Conservation (phyloP, 2,329 filamentous ascomycete genomes). For the Aschersonia sp. region DNA sequence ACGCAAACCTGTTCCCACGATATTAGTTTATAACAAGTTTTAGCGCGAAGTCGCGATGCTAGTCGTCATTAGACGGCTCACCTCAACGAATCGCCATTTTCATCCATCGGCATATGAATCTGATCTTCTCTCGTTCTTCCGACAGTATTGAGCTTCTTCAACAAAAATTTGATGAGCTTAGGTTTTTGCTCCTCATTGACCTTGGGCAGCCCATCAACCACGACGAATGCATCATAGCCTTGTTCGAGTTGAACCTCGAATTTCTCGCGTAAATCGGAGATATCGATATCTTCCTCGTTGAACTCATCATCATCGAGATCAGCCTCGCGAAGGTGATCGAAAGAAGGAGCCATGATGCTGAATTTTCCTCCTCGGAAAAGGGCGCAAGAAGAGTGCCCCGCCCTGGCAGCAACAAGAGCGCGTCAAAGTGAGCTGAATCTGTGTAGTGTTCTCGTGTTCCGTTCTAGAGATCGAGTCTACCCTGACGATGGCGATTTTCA, state of each 20-base stretch:
- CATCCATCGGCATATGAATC: constrained; percentile 86
- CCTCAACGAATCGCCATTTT: constrained; percentile 76
- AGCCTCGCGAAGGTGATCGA: constrained; percentile 82
- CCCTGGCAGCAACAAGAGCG: no score
- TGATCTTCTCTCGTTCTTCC: constrained; percentile 76
- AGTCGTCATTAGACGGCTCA: constrained; percentile 24
- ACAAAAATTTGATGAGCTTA: constrained; percentile 90
- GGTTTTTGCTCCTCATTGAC: constrained; percentile 83
- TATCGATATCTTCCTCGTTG: constrained; percentile 88
- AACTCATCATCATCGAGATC: constrained; percentile 75
- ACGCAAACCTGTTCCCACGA: constrained; percentile 57
- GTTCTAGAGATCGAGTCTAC: neutral
- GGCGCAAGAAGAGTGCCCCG: constrained; percentile 20
- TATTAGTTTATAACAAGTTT: neutral
- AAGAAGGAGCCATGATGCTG: constrained; percentile 72
- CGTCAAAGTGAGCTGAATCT: neutral
- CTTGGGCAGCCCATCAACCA: constrained; percentile 82
- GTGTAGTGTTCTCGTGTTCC: neutral
- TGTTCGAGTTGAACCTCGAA: constrained; percentile 94
- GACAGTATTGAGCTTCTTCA: constrained; percentile 80
- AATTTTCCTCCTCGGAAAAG: constrained; percentile 16
- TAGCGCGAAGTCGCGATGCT: no score
- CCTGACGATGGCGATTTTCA: no score
- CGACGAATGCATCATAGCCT: constrained; percentile 90
- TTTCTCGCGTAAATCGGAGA: constrained; percentile 84